Conservation (phyloP, 768 basidiomycete genomes). For the Serendipita vermifera region DNA sequence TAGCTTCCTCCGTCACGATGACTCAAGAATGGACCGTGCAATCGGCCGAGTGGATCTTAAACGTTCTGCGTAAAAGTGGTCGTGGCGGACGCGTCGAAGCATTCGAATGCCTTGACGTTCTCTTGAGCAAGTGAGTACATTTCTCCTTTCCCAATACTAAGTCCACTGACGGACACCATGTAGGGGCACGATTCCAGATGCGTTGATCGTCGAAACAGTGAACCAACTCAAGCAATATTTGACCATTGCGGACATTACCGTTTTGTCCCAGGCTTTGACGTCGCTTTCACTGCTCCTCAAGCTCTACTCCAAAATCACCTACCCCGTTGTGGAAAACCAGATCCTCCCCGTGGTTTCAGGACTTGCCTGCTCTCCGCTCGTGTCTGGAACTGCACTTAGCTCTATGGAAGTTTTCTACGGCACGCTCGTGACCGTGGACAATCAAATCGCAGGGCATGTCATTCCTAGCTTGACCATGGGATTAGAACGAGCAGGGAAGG, state of each 20-base stretch:
- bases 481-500: constrained; percentile 50
- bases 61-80: constrained; percentile 64
- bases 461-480: constrained; percentile 60
- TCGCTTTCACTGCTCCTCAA: constrained; percentile 58
- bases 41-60: constrained; percentile 63
- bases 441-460: constrained; percentile 67
- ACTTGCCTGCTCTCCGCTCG: constrained; percentile 64
- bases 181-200: constrained; percentile 30
- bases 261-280: constrained; percentile 58
- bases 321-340: constrained; percentile 64
- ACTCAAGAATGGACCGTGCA: constrained; percentile 70
- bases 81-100: constrained; percentile 65
- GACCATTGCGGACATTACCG: constrained; percentile 58
- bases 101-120: constrained; percentile 60
- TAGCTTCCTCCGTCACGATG: constrained; percentile 58
- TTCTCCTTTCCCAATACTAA: neutral
- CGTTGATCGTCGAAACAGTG: constrained; percentile 50
- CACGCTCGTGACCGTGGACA: constrained; percentile 70
- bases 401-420: constrained; percentile 71
- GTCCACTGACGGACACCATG: neutral
- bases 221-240: constrained; percentile 66
- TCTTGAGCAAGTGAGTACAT: constrained; percentile 46
- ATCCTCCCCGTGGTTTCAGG: constrained; percentile 51
- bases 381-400: constrained; percentile 67
- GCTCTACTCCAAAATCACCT: constrained; percentile 49